Base-by-base conservation (phyloP, 257 asterid species). In the Apocynum venetum region DNA sequence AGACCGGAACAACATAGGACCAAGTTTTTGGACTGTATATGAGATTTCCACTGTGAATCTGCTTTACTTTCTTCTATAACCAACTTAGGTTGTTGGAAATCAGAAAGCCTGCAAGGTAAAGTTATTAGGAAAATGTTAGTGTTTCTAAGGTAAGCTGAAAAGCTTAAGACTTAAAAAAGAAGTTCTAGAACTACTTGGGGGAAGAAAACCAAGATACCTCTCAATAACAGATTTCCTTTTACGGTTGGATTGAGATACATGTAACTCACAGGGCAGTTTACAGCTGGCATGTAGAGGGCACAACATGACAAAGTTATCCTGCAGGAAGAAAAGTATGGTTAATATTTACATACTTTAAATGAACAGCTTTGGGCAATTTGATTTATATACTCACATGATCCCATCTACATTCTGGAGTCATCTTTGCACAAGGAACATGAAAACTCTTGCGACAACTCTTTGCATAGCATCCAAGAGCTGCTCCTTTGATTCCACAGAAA, bases 381-480 rank as follows among this genome's bases (percentile, higher is more conserved):
- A 14, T 35, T 70, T 43, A 36, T 6, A 67, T 10, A 78, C 96
- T 40, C 87, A 91, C 98, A 83, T 77, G 59, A 89, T 95, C 99
- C 98, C 99, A 93, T 81, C 90, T 87, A 81, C 94, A 93, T 76
- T 93, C 85, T 64, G 97, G 93, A 73, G 94, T 91, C 83, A 90
- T 52, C 82, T 83, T 87, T n/a, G 99, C 99, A 86, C 99, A 95
- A 57, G 99, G 83, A 82, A 93, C 92, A 79, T 95, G 99, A 87
- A 91, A 93, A 83, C 98, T 95, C 86, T 80, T 91, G 79, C 94
- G 93, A 82, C 99, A 95, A 80, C 89, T 90, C 82, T 84, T 91
- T 53, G 88, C 94, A 44, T 89, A 95, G 84, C 99, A 95, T 19
- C 99, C 99, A 20, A 95, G 98, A 74, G 99, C 94, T 66, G 98